A percentile compares a stretch with the other conserved stretches of the same genome.
Conservation (phyloP, 257 asterid species). For the Knoxia roxburghii region DNA sequence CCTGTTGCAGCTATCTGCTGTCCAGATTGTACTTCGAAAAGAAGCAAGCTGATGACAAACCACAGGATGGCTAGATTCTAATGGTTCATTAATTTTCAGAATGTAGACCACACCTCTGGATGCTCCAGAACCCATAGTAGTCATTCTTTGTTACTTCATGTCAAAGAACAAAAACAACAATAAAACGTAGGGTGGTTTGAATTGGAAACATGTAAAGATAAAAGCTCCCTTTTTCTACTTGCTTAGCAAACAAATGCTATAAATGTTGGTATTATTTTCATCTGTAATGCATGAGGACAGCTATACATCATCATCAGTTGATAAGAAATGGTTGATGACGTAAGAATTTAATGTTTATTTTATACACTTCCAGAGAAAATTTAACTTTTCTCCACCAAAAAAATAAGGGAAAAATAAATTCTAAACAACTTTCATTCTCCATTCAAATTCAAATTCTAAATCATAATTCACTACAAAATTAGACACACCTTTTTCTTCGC, state of each 20-base stretch:
- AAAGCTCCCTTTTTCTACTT: neutral
- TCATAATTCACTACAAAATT: no score
- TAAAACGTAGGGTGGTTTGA: neutral
- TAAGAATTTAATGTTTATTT: neutral
- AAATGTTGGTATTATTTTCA: neutral
- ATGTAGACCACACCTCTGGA: slow-evolving; percentile 66
- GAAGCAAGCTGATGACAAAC: slow-evolving; percentile 36
- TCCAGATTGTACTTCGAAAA: slow-evolving; percentile 65
- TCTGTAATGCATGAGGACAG: no score
- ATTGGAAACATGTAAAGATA: neutral
- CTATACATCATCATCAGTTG: neutral
- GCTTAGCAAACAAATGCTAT: neutral
- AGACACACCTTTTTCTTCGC: no score
- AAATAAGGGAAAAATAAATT: no score
- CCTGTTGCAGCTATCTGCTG: slow-evolving; percentile 63
- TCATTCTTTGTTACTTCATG: slow-evolving; percentile 49
- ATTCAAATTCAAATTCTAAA: no score
- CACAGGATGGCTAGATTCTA: slow-evolving; percentile 22
- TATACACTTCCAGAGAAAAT: no score
- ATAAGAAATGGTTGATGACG: neutral
- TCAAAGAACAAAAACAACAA: slow-evolving; percentile 17
- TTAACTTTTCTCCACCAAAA: no score
- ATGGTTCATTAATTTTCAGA: slow-evolving; percentile 55
- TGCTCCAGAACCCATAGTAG: slow-evolving; percentile 73
- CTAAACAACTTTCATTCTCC: no score